Conservation (phyloP, 1,284 basidiomycete species). For the Ganoderma resinaceum region DNA sequence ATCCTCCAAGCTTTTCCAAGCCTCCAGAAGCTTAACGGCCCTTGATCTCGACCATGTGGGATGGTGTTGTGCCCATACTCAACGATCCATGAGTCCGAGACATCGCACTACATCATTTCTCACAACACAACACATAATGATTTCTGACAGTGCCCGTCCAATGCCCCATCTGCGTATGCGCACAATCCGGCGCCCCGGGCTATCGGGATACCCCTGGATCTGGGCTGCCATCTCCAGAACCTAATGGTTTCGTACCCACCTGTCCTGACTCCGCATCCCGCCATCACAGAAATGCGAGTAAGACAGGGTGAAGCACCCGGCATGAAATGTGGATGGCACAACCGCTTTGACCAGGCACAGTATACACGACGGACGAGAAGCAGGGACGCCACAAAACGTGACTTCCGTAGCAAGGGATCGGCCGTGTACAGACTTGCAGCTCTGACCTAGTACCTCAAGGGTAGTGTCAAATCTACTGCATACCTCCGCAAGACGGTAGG, state of each 20-base stretch:
- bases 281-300: not conserved
- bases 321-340: not conserved
- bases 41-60: too few species aligned
- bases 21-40: not conserved
- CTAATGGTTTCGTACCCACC: not conserved
- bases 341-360: not conserved
- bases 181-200: not conserved
- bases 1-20: not conserved
- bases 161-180: not conserved
- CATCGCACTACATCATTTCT: not conserved
- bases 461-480: too few species aligned
- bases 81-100: too few species aligned
- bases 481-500: too few species aligned
- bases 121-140: not conserved
- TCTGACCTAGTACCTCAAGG: too few species aligned
- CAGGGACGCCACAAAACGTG: too few species aligned
- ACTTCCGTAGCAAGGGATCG: too few species aligned
- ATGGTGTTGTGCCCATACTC: too few species aligned
- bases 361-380: too few species aligned
- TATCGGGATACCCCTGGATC: not conserved
- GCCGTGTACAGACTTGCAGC: too few species aligned
- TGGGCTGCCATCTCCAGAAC: not conserved
- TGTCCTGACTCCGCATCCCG: not conserved
- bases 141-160: not conserved
- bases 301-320: too few species aligned